These are phyloP conservation scores for Gautieria morchelliformis DNA, from an alignment of 768 basidiomycete species.

Conservation along the genomic window DNA sequence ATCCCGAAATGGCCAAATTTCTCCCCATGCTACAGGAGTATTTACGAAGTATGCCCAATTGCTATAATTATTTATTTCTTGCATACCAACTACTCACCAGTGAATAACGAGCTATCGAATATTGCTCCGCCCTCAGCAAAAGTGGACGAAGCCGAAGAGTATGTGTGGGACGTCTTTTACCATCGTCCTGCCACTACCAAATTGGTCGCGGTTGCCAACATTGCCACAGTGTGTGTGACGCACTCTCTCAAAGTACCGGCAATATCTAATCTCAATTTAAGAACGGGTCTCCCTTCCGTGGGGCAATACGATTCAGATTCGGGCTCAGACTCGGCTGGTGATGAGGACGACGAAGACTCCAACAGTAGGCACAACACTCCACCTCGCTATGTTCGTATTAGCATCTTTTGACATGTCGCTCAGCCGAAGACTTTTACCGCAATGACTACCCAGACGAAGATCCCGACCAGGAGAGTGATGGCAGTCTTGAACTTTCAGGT, in stretches of 20 bases:
- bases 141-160: slow-evolving; percentile 37
- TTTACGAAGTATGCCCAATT: slow-evolving; percentile 38
- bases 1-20: slow-evolving; percentile 68
- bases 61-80: background rate
- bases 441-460: slow-evolving; percentile 81
- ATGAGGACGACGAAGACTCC: slow-evolving; percentile 77
- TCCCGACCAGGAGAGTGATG: slow-evolving; percentile 25
- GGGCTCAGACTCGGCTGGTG: slow-evolving; percentile 51
- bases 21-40: slow-evolving; percentile 71
- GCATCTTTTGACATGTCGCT: background rate
- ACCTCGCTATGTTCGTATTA: background rate
- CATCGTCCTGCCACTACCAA: slow-evolving; percentile 54
- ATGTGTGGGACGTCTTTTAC: slow-evolving; percentile 81
- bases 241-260: slow-evolving; percentile 17
- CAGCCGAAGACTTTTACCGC: slow-evolving; percentile 77
- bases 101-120: background rate
- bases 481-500: slow-evolving; percentile 19
- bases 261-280: slow-evolving; percentile 20
- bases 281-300: background rate
- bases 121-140: background rate
- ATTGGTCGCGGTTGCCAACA: slow-evolving; percentile 44
- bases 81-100: background rate
- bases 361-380: slow-evolving; percentile 42
- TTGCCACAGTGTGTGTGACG: slow-evolving; percentile 53
- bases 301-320: slow-evolving; percentile 33